These are phyloP conservation scores for Ceratobasidium sp. DNA, from an alignment of 1,284 basidiomycete genomes.

Conservation along the genomic window DNA sequence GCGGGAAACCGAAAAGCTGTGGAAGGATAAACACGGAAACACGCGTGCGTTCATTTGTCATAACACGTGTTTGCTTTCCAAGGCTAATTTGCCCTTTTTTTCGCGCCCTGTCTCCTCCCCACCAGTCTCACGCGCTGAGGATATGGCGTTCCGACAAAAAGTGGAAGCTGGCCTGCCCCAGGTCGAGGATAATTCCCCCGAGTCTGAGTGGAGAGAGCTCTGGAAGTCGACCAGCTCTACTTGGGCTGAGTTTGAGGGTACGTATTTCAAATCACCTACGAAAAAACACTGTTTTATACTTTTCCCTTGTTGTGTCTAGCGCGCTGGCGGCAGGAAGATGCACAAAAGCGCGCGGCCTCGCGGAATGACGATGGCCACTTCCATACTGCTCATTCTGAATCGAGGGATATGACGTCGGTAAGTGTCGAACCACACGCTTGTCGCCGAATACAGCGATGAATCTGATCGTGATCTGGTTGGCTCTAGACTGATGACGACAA, in stretches of 20 bases:
- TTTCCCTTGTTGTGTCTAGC: constrained; percentile 1
- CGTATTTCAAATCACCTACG: constrained; percentile 33
- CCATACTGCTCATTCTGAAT: constrained; percentile 17
- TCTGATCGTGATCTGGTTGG: constrained; percentile 11
- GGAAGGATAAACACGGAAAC: constrained; percentile 33
- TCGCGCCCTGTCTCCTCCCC: constrained; percentile 24
- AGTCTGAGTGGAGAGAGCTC: constrained; percentile 27
- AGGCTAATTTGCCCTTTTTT: constrained; percentile 35
- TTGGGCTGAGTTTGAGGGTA: constrained; percentile 30
- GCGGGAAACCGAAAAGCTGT: constrained; percentile 38
- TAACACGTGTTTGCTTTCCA: constrained; percentile 33
- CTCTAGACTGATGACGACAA: constrained; percentile 38
- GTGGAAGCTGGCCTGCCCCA: background rate
- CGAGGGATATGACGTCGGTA: constrained; percentile 19
- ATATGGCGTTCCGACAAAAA: constrained; percentile 31
- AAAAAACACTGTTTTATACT: background rate
- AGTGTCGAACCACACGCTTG: constrained; percentile 4
- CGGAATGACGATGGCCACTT: constrained; percentile 33
- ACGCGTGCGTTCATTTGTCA: constrained; percentile 37
- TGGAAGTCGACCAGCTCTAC: constrained; percentile 22
- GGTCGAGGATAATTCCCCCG: constrained; percentile 1
- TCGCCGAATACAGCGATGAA: background rate
- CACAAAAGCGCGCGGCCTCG: constrained; percentile 13
- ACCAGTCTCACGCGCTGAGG: constrained; percentile 34
- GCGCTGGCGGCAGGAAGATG: constrained; percentile 27